phyloP scores from a whole-genome alignment of 148 eudicot species.

The Rheum nobile region DNA sequence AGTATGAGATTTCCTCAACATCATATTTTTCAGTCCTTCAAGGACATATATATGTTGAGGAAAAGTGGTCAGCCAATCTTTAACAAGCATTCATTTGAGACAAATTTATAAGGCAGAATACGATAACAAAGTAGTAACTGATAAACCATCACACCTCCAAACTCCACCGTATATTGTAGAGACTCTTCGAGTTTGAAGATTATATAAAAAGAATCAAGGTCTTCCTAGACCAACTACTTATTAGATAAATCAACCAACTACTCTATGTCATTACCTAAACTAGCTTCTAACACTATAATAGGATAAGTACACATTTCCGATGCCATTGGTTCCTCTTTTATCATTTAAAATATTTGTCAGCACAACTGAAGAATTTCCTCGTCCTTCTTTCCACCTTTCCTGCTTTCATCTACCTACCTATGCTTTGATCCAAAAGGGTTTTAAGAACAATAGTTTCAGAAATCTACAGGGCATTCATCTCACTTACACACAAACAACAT shows the following conservation, averaged over 20 bases:
- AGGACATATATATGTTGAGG: background rate
- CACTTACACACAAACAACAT: background rate
- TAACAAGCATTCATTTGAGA: background rate
- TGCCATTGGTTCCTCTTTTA: background rate
- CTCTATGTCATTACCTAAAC: background rate
- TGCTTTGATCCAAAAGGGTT: background rate
- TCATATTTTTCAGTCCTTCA: background rate
- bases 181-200: background rate
- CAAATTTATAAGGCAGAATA: background rate
- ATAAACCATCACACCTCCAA: background rate
- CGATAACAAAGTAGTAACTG: background rate
- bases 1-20: background rate
- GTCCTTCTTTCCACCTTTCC: background rate
- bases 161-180: background rate
- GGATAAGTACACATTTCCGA: background rate
- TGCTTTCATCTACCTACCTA: background rate
- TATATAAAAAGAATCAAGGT: background rate
- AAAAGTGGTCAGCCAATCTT: background rate
- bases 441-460: background rate
- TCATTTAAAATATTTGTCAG: background rate
- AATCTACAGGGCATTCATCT: background rate
- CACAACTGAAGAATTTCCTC: background rate
- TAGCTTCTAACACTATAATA: background rate
- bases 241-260: background rate
- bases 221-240: background rate